A percentile compares a stretch with the other conserved stretches of the same genome.
Evolutionary conservation across 257 asterid genomes (phyloP).

Genomic region (Solanum piurae): DNA sequence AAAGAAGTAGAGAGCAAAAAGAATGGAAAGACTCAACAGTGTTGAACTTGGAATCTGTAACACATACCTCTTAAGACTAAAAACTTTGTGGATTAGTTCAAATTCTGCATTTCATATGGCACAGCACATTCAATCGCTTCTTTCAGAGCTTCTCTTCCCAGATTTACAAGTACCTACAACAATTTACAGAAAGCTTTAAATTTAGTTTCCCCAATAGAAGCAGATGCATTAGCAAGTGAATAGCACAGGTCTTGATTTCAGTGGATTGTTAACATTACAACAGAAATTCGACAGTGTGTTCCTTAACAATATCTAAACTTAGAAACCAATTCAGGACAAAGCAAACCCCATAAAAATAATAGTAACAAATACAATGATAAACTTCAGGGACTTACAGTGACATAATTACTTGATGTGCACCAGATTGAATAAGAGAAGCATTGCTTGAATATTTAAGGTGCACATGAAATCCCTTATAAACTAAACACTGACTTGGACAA

Average conservation of each 20-base stretch:
- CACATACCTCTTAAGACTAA: not conserved
- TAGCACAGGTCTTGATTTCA: not conserved
- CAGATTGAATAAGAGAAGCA: not conserved
- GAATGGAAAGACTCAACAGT: not conserved
- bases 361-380: not conserved
- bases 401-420: not conserved
- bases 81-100: not conserved
- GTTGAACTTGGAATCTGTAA: not conserved
- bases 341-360: not conserved
- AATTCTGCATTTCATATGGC: constrained; percentile 16
- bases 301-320: not conserved
- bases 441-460: not conserved
- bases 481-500: not conserved
- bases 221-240: not conserved
- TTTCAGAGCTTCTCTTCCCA: constrained; percentile 47
- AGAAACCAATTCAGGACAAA: not conserved
- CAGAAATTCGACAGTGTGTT: not conserved
- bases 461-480: not conserved
- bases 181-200: not conserved
- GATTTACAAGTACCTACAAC: constrained; percentile 21
- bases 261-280: not conserved
- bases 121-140: constrained; percentile 31
- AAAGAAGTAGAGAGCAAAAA: not conserved
- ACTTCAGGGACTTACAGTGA: not conserved
- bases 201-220: not conserved